phyloP scores from a whole-genome alignment of 2,329 filamentous ascomycete species.

The Akanthomyces uredinophilus region DNA sequence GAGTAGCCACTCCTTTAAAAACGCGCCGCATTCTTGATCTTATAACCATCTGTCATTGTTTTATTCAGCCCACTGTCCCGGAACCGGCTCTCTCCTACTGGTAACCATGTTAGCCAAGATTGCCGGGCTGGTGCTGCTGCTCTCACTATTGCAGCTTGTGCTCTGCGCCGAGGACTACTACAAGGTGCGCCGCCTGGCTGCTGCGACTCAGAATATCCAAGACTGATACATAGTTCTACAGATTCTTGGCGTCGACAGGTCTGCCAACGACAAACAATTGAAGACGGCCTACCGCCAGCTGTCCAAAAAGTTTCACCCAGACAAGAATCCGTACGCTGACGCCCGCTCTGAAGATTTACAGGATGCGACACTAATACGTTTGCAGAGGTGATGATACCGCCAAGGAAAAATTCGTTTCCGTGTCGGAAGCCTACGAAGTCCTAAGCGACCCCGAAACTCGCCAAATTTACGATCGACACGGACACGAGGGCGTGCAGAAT shows the following conservation, averaged over 20 bases:
- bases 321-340: slow-evolving; percentile 84
- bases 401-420: slow-evolving; percentile 85
- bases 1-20: slow-evolving; percentile 2
- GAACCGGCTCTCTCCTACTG: not conserved
- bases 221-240: slow-evolving; percentile 30
- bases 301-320: slow-evolving; percentile 93
- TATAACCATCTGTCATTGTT: not conserved
- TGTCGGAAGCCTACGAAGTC: slow-evolving; percentile 92
- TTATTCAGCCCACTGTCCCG: not conserved
- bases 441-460: slow-evolving; percentile 75
- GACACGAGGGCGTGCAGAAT: slow-evolving; percentile 84
- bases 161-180: slow-evolving; percentile 70
- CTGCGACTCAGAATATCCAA: not conserved
- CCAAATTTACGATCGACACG: slow-evolving; percentile 89
- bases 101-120: slow-evolving; percentile 48
- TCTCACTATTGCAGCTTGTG: slow-evolving; percentile 49
- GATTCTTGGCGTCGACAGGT: slow-evolving; percentile 73
- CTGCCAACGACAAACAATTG: slow-evolving; percentile 79
- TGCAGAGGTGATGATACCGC: slow-evolving; percentile 69
- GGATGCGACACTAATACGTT: not conserved
- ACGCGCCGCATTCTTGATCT: not conserved
- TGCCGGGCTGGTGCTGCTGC: slow-evolving; percentile 45
- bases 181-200: slow-evolving; percentile 48
- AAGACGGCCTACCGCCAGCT: slow-evolving; percentile 89
- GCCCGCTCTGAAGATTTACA: slow-evolving; percentile 3